Evolutionary conservation across 2,329 filamentous ascomycete genomes (phyloP), one percentile per base, ranked within the genome.

Genomic region (Verticillium albo-atrum): DNA sequence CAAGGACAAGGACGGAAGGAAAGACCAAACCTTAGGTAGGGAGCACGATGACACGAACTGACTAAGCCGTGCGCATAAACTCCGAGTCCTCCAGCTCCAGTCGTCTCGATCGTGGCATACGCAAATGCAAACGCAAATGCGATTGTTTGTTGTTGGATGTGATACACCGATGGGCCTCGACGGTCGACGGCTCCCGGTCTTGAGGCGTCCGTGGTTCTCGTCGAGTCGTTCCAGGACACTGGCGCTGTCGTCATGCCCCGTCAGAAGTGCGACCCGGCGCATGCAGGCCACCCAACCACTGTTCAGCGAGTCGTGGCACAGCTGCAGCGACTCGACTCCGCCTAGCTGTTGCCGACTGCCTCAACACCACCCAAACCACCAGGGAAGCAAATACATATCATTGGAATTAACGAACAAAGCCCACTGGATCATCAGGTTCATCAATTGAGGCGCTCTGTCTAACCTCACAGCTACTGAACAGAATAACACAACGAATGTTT

Each of bases 401-500:
- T 37, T n/a, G n/a, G n/a, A n/a, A n/a, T 37, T n/a, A n/a, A 25
- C 6, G 9, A 4, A 12, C 42, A 23, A 12, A 20, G 42, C 42
- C n/a, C 9, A 20, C 10, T 50, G 42, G 10, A 50, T 50, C 42
- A 23, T 50, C 20, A 50, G 9, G 20, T 50, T 50, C 42, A 26
- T 50, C 42, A 50, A 50, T 50, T 26, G 20, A 23, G 20, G 20
- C 42, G 42, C 20, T 50, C 42, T 23, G 42, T 6, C 20, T 23
- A 25, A 23, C n/a, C 42, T 25, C 14, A 50, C 20, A 50, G 42
- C 20, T 50, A 25, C 20, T 50, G 6, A 50, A 20, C 7, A n/a
- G 12, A 50, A 14, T 12, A 12, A 20, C 42, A 26, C n/a, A 14
- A 20, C 14, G n/a, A 14, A 20, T 25, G n/a, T 28, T 65, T 75